Percentiles rank a stretch among this genome's conserved stretches.
Evolutionary conservation across 2,329 filamentous ascomycete genomes (phyloP).

Genomic region (Neofusicoccum kwambonambiense): DNA sequence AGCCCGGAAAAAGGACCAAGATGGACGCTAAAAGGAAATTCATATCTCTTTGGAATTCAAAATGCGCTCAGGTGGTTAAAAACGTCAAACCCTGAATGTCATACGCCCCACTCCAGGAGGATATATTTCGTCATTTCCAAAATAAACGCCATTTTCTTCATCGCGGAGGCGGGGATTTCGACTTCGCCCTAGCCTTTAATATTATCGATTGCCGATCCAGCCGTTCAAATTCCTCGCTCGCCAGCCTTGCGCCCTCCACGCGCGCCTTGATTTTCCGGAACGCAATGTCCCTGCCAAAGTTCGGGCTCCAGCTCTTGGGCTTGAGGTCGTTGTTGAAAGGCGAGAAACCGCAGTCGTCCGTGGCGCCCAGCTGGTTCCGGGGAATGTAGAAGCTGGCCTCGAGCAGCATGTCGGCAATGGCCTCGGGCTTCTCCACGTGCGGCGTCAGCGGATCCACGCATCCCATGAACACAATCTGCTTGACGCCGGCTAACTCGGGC

Average conservation of each 20-base stretch:
- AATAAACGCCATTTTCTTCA: not conserved
- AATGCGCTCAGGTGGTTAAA: too few relatives aligned
- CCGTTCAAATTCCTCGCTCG: conserved; percentile 14
- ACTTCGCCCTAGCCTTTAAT: not conserved
- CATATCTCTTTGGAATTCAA: too few relatives aligned
- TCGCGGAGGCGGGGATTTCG: conserved; percentile 11
- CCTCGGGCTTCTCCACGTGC: conserved; percentile 16
- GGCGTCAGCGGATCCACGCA: conserved; percentile 8
- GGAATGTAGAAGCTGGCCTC: conserved; percentile 17
- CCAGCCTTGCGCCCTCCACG: conserved; percentile 4
- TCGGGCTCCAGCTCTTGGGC: conserved; percentile 17
- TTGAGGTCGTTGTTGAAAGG: conserved; percentile 17
- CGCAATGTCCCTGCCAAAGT: conserved; percentile 12
- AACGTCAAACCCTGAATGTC: too few relatives aligned
- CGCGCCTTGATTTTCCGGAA: conserved; percentile 14
- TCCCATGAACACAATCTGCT: conserved; percentile 6
- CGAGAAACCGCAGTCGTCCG: conserved; percentile 16
- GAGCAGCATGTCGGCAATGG: conserved; percentile 9
- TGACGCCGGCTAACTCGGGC: conserved; percentile 4
- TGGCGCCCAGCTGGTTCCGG: conserved; percentile 12
- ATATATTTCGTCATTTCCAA: not conserved
- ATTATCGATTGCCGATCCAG: conserved; percentile 14
- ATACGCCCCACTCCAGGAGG: too few relatives aligned
- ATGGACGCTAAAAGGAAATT: too few relatives aligned
- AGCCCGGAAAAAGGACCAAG: too few relatives aligned